Evolutionary conservation across 2,329 filamentous ascomycete species (phyloP).

Genomic region (Aspergillus piperis): DNA sequence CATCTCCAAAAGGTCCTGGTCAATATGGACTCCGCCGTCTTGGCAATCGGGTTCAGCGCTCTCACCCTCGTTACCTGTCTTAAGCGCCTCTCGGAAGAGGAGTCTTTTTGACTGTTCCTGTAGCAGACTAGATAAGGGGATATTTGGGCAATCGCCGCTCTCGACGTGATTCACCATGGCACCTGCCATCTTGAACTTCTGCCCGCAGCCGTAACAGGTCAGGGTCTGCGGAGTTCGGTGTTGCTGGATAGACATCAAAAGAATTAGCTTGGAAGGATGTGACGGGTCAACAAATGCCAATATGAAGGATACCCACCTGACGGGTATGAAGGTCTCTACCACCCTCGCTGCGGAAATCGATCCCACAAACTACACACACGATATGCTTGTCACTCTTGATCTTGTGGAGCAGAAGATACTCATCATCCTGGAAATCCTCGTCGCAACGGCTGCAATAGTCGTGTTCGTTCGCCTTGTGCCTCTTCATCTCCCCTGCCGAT

Average conservation of each 20-base stretch:
- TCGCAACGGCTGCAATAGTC: constrained; percentile 47
- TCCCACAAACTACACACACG: constrained; percentile 58
- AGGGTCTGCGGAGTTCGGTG: constrained; percentile 55
- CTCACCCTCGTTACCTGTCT: constrained; percentile 3
- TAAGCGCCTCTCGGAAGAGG: constrained; percentile 42
- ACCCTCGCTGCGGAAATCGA: constrained; percentile 56
- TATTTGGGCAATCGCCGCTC: constrained; percentile 50
- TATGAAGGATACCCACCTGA: constrained; percentile 40
- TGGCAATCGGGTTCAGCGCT: constrained; percentile 6
- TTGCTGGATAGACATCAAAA: constrained; percentile 35
- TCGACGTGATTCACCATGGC: constrained; percentile 59
- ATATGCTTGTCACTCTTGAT: constrained; percentile 50
- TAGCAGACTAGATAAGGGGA: constrained; percentile 47
- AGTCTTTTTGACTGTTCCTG: constrained; percentile 54
- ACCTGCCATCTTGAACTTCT: constrained; percentile 51
- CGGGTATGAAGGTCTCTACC: constrained; percentile 57
- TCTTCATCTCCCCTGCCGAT: constrained; percentile 48
- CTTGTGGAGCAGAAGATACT: constrained; percentile 52
- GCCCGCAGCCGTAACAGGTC: constrained; percentile 50
- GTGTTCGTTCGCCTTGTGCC: constrained; percentile 52
- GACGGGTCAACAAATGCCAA: not conserved
- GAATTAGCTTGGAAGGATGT: not conserved
- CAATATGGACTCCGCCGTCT: constrained; percentile 28
- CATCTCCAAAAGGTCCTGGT: not conserved
- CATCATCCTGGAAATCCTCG: constrained; percentile 49